A percentile compares a stretch with the other conserved stretches of the same genome.
Conservation (phyloP, 1,139 yeast species). For the Insectozyma bohioensis region DNA sequence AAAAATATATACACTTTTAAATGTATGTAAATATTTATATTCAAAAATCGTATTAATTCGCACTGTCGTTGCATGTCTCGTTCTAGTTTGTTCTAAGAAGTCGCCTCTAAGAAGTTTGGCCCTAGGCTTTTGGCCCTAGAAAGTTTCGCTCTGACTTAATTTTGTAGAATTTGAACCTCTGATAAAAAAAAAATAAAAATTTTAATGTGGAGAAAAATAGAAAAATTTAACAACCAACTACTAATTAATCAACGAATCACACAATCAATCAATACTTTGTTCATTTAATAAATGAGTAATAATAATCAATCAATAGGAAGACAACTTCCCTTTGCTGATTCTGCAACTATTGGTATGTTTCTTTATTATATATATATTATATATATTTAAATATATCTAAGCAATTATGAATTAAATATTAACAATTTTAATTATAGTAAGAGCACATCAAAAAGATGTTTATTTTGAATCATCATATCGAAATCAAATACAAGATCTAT, state of each 20-base stretch:
- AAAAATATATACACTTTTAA: too few species aligned
- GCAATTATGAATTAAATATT: conserved; percentile 3
- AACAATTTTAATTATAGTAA: conserved; percentile 31
- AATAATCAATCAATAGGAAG: conserved; percentile 12
- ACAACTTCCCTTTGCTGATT: conserved; percentile 47
- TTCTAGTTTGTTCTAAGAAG: too few species aligned
- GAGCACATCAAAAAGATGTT: conserved; percentile 88
- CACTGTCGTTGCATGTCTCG: too few species aligned
- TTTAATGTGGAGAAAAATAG: conserved; percentile 7
- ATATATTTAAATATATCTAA: too few species aligned
- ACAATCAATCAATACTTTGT: neutral
- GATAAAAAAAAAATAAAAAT: too few species aligned
- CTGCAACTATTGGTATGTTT: conserved; percentile 48
- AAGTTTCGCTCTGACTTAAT: too few species aligned
- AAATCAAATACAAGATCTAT: conserved; percentile 54
- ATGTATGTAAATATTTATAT: too few species aligned
- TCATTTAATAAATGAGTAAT: conserved; percentile 5
- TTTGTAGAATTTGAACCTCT: too few species aligned
- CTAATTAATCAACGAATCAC: conserved; percentile 1
- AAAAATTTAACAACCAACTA: neutral
- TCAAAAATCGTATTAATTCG: too few species aligned
- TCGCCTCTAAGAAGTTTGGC: too few species aligned
- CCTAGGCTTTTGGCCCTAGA: too few species aligned
- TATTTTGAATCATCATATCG: conserved; percentile 62
- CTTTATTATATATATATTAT: neutral